phyloP scores from a whole-genome alignment of 371 early-diverging fungal genomes.

The Conidiobolus incongruus region DNA sequence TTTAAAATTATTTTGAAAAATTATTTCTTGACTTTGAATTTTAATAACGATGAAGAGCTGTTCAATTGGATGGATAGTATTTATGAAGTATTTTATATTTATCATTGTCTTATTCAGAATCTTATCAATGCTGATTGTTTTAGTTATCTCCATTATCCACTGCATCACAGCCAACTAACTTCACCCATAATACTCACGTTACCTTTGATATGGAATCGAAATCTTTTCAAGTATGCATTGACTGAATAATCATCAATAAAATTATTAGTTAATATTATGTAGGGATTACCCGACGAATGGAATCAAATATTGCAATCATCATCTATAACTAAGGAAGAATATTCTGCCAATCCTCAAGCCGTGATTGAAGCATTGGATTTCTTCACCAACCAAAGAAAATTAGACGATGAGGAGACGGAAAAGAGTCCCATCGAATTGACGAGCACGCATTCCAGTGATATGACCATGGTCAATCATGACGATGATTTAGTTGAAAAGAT shows the following conservation, averaged over 20 bases:
- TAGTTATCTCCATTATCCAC: constrained; percentile 21
- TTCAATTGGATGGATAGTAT: too few relatives aligned
- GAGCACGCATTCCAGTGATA: too few relatives aligned
- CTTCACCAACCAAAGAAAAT: constrained; percentile 56
- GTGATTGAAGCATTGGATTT: constrained; percentile 89
- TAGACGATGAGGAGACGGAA: constrained; percentile 21
- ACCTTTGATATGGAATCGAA: constrained; percentile 32
- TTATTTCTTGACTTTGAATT: too few relatives aligned
- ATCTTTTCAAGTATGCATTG: too few relatives aligned
- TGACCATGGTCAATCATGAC: too few relatives aligned
- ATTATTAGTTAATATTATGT: too few relatives aligned
- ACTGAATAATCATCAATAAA: too few relatives aligned
- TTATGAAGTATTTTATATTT: too few relatives aligned
- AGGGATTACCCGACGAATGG: constrained; percentile 88
- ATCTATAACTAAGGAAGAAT: constrained; percentile 84
- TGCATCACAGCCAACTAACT: constrained; percentile 60
- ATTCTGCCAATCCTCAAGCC: constrained; percentile 85
- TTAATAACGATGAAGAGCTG: too few relatives aligned
- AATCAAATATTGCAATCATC: constrained; percentile 65
- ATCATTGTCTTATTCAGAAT: too few relatives aligned
- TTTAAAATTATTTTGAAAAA: too few relatives aligned
- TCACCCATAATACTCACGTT: constrained; percentile 68
- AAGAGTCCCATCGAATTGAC: constrained; percentile 4
- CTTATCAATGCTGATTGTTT: not conserved
- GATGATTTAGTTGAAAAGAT: too few relatives aligned